Base-by-base conservation (phyloP, 768 basidiomycete species). In the Trametes elegans region DNA sequence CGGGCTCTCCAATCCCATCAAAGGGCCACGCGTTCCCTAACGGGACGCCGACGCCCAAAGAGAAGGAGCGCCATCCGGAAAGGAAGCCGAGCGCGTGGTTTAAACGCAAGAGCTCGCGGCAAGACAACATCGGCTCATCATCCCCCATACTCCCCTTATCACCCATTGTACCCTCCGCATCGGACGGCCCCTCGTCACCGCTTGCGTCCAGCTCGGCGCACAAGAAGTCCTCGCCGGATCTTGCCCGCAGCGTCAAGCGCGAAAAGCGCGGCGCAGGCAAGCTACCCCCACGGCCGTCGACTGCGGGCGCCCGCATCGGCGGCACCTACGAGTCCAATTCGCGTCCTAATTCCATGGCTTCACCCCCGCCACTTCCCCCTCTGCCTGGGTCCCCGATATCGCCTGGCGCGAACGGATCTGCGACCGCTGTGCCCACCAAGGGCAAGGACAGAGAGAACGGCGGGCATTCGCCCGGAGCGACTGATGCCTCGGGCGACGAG, bases 11-110 rank as follows among this genome's bases (percentile, higher is more conserved):
- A 65, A 26, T 62, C 64, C 43, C 61, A 61, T 29, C 62, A 44
- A 56, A 49, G 21, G 45, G 21, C 9, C n/a, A 41, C 52, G 44
- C 32, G 41, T 53, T 53, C 57, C 53, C 58, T 54, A 68, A 71
- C 47, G 71, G 32, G 26, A 10, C 55, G 19, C 36, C 55, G 48
- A 23, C 55, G 18, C 29, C 43, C 14, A 59, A 55, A 24, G 67
- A 66, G 32, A 64, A 62, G 48, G 67, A 68, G 35, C 60, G 61
- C 24, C 54, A 57, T 51, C 56, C 65, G 50, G 70, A 66, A 74
- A 64, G 74, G 74, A 78, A 77, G 60, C 59, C 72, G 14, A 73
- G 74, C 32, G 58, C 63, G 3, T 85, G 83, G 82, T 82, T 82
- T 60, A 79, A 78, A 64, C 74, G 80, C 47, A 83, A 78, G 67